Base-by-base conservation (phyloP, 2,329 filamentous ascomycete genomes). In the Dactylellina drechsleri region DNA sequence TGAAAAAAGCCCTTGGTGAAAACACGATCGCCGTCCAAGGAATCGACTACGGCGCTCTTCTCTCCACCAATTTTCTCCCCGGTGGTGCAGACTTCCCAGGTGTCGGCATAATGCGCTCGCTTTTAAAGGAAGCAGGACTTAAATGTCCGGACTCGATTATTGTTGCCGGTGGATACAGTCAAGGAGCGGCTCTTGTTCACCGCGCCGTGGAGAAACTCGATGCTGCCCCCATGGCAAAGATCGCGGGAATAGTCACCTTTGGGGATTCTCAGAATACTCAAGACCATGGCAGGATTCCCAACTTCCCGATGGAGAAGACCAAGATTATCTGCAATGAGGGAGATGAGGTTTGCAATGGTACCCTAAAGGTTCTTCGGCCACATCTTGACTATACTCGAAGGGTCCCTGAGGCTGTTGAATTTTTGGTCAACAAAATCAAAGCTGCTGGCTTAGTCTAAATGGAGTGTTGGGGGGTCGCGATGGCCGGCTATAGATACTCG, bases 201-300 rank as follows among this genome's bases (percentile, higher is more conserved):
- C 78, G 78, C 40, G 79, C 80, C 1, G 77, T 80, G 3, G 78
- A 80, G 66, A 31, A 78, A 20, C 78, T 81, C 50, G 57, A 54
- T 12, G 8, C 49, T 23, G 1, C 72, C 18, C 77, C 83, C 59
- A 78, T 80, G 26, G 76, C 81, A 31, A 80, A 83, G 79, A 79
- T 84, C 68, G 81, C 80, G 52, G 82, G 81, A 20, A 79, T 80
- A 0, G 81, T 82, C 10, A 80, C 83, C 26, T 83, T 82, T 49
- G 83, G 83, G 0, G 83, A 84, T 74, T 83, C 83, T 64, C 82
- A 83, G 80, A 84, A 84, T 78, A 75, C 80, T 56, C 83, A 84
- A 77, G 83, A 84, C 76, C 56, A 64, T 1, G 82, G 83, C 43
- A 66, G 78, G 50, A 83, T 84, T 26, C 81, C 81, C 50, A 81